Percentiles rank a stretch among this genome's conserved stretches.
Evolutionary conservation across 306 rosid genomes (phyloP).

Genomic region (Oxytropis ochrocephala): DNA sequence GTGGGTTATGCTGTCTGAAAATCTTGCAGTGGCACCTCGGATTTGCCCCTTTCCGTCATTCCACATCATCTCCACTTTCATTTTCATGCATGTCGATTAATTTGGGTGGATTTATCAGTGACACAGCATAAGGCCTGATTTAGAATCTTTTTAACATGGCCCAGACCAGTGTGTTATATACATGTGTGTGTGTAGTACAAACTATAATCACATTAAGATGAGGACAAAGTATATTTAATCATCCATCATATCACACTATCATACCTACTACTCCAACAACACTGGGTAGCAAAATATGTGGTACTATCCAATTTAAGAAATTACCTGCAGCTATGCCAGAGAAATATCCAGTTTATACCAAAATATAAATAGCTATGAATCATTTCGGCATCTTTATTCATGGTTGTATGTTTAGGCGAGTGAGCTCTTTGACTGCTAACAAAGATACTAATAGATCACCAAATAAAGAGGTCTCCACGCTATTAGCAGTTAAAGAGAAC

Average conservation of each 20-base stretch:
- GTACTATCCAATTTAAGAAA: too few species aligned
- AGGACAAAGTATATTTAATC: background rate
- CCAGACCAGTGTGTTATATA: background rate
- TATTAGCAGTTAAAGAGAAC: too few species aligned
- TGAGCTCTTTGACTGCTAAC: too few species aligned
- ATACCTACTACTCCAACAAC: constrained; percentile 7
- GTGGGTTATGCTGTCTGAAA: constrained; percentile 29
- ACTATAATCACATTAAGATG: background rate
- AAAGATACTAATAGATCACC: too few species aligned
- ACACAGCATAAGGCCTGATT: background rate
- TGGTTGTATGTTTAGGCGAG: too few species aligned
- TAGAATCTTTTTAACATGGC: constrained; percentile 14
- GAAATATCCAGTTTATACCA: too few species aligned
- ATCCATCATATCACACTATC: background rate
- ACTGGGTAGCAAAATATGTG: background rate
- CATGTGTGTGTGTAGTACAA: constrained; percentile 12
- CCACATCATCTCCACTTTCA: constrained; percentile 35
- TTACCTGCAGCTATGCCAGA: too few species aligned
- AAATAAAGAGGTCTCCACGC: too few species aligned
- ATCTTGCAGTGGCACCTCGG: constrained; percentile 32
- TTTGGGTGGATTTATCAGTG: constrained; percentile 2
- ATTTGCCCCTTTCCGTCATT: constrained; percentile 30
- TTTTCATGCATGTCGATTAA: background rate
- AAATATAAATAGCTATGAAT: too few species aligned
- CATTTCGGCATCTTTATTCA: too few species aligned